A percentile compares a stretch with the other conserved stretches of the same genome.
Evolutionary conservation across 208 protist species (phyloP).

Genomic region (Phytomonas sp.): DNA sequence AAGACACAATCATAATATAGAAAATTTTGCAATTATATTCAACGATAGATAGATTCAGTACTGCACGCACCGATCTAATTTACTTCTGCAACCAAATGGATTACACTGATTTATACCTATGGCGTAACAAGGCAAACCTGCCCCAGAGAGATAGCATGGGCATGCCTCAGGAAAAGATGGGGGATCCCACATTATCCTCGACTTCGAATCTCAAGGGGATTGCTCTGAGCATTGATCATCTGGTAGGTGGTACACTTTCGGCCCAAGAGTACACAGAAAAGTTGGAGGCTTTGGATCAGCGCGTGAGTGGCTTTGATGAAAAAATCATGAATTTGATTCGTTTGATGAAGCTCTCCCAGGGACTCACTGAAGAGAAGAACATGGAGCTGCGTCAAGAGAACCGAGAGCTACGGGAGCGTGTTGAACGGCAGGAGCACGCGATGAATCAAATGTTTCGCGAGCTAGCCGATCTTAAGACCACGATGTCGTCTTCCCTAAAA

Average conservation of each 20-base stretch:
- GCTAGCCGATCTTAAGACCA: slow-evolving; percentile 17
- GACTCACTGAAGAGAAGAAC: slow-evolving; percentile 62
- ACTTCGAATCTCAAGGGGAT: background rate
- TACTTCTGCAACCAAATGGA: background rate
- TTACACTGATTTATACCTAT: slow-evolving; percentile 1
- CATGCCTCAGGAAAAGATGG: background rate
- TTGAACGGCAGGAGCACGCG: slow-evolving; percentile 66
- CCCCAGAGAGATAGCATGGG: background rate
- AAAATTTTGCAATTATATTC: background rate
- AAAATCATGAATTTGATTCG: slow-evolving; percentile 77
- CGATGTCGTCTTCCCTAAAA: background rate
- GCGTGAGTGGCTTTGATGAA: slow-evolving; percentile 52
- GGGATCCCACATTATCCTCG: background rate
- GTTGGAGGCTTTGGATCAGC: slow-evolving; percentile 36
- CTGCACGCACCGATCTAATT: background rate
- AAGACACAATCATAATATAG: background rate
- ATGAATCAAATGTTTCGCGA: slow-evolving; percentile 35
- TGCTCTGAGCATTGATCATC: slow-evolving; percentile 25
- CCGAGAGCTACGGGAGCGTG: slow-evolving; percentile 48
- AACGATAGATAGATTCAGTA: slow-evolving; percentile 2
- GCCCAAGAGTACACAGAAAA: slow-evolving; percentile 51
- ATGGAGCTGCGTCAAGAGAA: slow-evolving; percentile 48
- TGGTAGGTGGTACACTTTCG: slow-evolving; percentile 59
- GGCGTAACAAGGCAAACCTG: background rate
- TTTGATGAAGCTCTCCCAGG: slow-evolving; percentile 70